These are phyloP conservation scores for Ascoidea asiatica DNA, from an alignment of 805 yeast genomes.

Conservation along the genomic window DNA sequence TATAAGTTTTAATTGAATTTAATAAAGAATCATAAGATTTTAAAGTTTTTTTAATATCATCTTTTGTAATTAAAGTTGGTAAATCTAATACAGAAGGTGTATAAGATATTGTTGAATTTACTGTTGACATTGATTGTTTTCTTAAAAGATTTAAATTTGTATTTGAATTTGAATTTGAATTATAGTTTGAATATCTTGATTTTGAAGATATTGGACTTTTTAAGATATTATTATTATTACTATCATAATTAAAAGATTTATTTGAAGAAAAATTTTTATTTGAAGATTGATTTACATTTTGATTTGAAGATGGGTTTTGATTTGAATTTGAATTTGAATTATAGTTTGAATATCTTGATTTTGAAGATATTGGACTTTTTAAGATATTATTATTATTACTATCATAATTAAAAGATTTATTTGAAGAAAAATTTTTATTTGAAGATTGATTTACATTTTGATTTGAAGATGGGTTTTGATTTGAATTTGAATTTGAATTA, in stretches of 20 bases:
- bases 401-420: neutral
- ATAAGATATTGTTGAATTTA: constrained; percentile 30
- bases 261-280: no score
- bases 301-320: constrained; percentile 5
- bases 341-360: constrained; percentile 2
- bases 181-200: constrained; percentile 2
- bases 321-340: constrained; percentile 1
- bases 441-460: constrained; percentile 4
- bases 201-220: neutral
- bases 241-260: no score
- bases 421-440: neutral
- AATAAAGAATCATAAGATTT: constrained; percentile 34
- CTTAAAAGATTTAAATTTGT: neutral
- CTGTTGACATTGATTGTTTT: constrained; percentile 11
- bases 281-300: constrained; percentile 3
- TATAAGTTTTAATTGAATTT: constrained; percentile 30
- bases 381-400: neutral
- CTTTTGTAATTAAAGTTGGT: constrained; percentile 44
- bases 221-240: constrained; percentile 1
- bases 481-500: constrained; percentile 1
- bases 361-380: neutral
- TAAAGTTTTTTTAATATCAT: constrained; percentile 40
- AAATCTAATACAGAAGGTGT: constrained; percentile 44
- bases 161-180: constrained; percentile 4
- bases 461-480: constrained; percentile 1